Conservation (phyloP, 2,329 filamentous ascomycete species). For the Ilyonectria destructans region DNA sequence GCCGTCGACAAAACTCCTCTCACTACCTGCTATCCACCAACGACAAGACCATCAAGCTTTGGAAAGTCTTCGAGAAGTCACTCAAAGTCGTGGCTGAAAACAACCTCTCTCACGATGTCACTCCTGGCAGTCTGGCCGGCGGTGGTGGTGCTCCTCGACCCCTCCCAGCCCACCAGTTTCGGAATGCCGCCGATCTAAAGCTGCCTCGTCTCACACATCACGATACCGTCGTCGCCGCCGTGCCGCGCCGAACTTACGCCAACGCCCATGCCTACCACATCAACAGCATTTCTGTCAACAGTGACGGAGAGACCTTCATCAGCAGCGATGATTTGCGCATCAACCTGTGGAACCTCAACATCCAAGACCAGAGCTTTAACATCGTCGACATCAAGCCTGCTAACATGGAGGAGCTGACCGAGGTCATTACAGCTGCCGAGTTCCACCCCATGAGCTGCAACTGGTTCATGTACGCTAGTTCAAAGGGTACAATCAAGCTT, state of each 20-base stretch:
- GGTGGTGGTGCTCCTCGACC: slow-evolving; percentile 85
- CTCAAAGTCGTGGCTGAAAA: slow-evolving; percentile 99
- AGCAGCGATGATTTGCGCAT: slow-evolving; percentile 98
- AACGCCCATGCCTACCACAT: slow-evolving; percentile 99
- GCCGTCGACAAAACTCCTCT: slow-evolving; percentile 96
- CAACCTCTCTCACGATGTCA: slow-evolving; percentile 95
- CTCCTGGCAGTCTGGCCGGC: slow-evolving; percentile 80
- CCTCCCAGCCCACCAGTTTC: slow-evolving; percentile 81
- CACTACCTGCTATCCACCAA: slow-evolving; percentile 99
- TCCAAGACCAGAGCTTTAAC: slow-evolving; percentile 99
- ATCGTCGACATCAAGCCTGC: slow-evolving; percentile 99
- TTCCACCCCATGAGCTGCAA: slow-evolving; percentile 98
- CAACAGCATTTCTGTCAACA: slow-evolving; percentile 99
- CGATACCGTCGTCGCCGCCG: slow-evolving; percentile 97
- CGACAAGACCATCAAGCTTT: slow-evolving; percentile 99
- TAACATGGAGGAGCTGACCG: slow-evolving; percentile 99
- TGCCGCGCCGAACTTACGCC: slow-evolving; percentile 95
- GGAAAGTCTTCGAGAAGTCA: slow-evolving; percentile 99
- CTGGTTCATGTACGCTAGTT: slow-evolving; percentile 99
- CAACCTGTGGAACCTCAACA: slow-evolving; percentile 99
- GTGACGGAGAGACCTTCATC: slow-evolving; percentile 99
- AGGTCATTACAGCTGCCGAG: slow-evolving; percentile 98
- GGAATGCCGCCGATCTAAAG: slow-evolving; percentile 86
- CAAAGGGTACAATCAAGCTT: slow-evolving; percentile 98
- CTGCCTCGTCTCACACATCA: slow-evolving; percentile 97